These are phyloP conservation scores for Erigeron philadelphicus DNA, from an alignment of 140 eudicot species.

Conservation along the genomic window DNA sequence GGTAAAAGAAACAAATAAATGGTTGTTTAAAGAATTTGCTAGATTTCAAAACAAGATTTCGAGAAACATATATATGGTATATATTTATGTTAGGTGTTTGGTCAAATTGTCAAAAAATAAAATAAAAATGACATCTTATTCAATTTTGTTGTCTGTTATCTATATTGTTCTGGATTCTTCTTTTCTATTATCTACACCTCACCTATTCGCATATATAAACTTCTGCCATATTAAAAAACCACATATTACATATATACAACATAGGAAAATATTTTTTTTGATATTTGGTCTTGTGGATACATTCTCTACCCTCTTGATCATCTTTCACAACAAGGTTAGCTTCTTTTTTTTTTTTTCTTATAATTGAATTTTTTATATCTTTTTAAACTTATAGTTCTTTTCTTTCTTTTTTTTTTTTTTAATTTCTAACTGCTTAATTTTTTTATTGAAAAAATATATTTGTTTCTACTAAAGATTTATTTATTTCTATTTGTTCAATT, in stretches of 20 bases:
- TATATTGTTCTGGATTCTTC: conserved; percentile 27
- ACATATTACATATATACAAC: neutral
- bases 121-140: neutral
- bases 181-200: neutral
- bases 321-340: conserved; percentile 30
- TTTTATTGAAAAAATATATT: neutral
- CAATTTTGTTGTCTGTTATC: neutral
- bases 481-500: too few species aligned
- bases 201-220: neutral
- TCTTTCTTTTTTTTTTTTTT: neutral
- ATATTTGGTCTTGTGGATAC: neutral
- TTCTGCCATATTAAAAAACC: neutral
- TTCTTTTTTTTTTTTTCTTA: neutral
- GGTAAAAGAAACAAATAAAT: neutral
- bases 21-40: conserved; percentile 1
- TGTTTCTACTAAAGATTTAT: neutral
- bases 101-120: neutral
- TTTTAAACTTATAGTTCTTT: neutral
- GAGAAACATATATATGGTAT: neutral
- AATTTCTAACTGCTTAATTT: neutral
- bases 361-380: neutral
- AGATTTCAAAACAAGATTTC: neutral
- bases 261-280: neutral
- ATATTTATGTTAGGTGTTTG: neutral
- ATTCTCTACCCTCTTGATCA: conserved; percentile 19